Base-by-base conservation (phyloP, 495 filamentous ascomycete genomes). In the Baudoinia panamericana region DNA sequence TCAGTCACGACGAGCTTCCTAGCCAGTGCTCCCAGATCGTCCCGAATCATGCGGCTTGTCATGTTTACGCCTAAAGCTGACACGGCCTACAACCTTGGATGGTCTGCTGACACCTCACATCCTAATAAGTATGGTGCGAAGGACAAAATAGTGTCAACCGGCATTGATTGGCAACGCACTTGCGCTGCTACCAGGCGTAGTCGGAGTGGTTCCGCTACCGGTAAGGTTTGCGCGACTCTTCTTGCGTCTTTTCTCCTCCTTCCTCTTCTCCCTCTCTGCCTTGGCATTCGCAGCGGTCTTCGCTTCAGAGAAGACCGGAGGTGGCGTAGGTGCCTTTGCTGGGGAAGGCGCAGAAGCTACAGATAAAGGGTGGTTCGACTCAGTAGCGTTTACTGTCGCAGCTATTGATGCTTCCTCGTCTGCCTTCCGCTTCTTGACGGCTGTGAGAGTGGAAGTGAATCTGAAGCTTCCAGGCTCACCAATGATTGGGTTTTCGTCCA, bases 391-490 rank as follows among this genome's bases (percentile, higher is more conserved):
- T 16, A 17, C 21, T 25, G 40, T 39, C 16, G 43, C 21, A 16
- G 39, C 36, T 35, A 23, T 19, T 25, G 49, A 35, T 27, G 40
- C 44, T 38, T 51, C 40, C 39, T 54, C 45, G 46, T 54, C 48
- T 41, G 39, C 30, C 24, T 39, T 40, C 2, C 43, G 56, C 48
- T 63, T 37, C 60, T 56, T 56, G 49, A 62, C 66, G 23, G 56
- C 61, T 36, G 66, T 67, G 15, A 3, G 39, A 2, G 74, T 72
- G 21, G 68, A 76, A 9, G 73, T 74, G 35, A 92, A 66, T 39
- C 80, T 77, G 61, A 93, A 93, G n/a, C 76, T 73, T 16, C 87
- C 86, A 0, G 87, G 87, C 51, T 82, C 78, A 31, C 87, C 87
- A 1, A 80, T 74, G 33, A 93, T 71, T 2, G 85, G 84, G 49